A percentile compares a stretch with the other conserved stretches of the same genome.
These are phyloP conservation scores for Williopsis jadinii DNA, from an alignment of 1,139 yeast species.

Conservation along the genomic window DNA sequence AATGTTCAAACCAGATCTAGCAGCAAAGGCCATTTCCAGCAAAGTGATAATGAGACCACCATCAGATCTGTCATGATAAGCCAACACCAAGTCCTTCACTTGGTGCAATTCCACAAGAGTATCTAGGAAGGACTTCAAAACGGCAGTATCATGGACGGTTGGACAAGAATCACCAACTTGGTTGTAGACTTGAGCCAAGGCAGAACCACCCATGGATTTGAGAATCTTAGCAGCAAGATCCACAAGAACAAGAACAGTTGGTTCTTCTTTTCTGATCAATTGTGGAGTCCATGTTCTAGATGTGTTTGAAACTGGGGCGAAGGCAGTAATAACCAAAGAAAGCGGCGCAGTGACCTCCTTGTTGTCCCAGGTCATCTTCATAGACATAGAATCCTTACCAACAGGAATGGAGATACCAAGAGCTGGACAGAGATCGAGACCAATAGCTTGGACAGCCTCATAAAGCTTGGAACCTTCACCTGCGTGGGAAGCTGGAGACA, in stretches of 20 bases:
- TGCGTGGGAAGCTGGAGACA: slow-evolving; percentile 93
- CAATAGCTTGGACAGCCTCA: slow-evolving; percentile 96
- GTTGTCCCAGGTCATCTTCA: slow-evolving; percentile 97
- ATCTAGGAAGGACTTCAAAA: slow-evolving; percentile 63
- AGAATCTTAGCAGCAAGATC: slow-evolving; percentile 60
- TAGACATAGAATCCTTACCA: slow-evolving; percentile 98
- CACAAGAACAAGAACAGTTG: slow-evolving; percentile 66
- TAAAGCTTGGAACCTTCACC: slow-evolving; percentile 96
- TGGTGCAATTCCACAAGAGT: slow-evolving; percentile 68
- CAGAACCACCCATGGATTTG: slow-evolving; percentile 83
- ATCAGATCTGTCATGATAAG: slow-evolving; percentile 96
- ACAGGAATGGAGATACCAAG: slow-evolving; percentile 92
- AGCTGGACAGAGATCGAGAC: slow-evolving; percentile 89
- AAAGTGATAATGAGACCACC: slow-evolving; percentile 90
- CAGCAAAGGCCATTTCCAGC: slow-evolving; percentile 96
- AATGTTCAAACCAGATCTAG: slow-evolving; percentile 72
- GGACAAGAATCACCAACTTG: slow-evolving; percentile 83
- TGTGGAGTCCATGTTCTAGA: slow-evolving; percentile 95
- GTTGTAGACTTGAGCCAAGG: slow-evolving; percentile 87
- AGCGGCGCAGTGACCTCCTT: slow-evolving; percentile 93
- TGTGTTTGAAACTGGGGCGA: slow-evolving; percentile 80
- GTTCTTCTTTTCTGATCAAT: slow-evolving; percentile 42
- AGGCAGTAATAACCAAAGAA: slow-evolving; percentile 88
- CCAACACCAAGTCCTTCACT: slow-evolving; percentile 54
- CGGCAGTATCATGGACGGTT: slow-evolving; percentile 61